phyloP scores from a whole-genome alignment of 208 protist species.

The Wallacemonas sp. region DNA sequence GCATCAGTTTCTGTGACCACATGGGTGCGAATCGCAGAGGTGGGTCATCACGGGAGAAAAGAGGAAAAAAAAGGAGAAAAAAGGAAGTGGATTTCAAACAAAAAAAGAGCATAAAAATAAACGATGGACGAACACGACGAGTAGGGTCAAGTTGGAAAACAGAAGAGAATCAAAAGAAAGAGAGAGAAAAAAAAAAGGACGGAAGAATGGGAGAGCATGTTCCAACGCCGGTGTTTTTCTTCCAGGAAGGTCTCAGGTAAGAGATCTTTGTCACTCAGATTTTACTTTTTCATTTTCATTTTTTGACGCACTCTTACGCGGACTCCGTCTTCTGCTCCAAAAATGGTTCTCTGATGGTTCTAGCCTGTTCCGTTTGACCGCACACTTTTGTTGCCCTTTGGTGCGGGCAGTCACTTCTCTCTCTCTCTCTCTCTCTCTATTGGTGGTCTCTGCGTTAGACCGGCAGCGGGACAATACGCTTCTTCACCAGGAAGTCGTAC shows the following conservation, averaged over 20 bases:
- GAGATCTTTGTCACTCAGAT: no score
- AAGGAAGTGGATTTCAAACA: conserved; percentile 5
- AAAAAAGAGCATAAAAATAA: conserved; percentile 7
- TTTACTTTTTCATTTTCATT: no score
- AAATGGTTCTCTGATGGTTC: no score
- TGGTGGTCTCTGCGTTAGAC: conserved; percentile 19
- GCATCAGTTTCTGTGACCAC: not conserved
- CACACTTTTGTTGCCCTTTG: no score
- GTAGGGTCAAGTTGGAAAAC: conserved; percentile 3
- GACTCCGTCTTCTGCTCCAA: no score
- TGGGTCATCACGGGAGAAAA: not conserved
- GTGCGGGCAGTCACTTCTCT: not conserved
- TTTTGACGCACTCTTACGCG: no score
- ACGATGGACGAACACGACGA: not conserved
- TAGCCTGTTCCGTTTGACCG: not conserved
- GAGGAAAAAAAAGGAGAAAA: conserved; percentile 6
- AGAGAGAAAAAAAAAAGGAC: not conserved
- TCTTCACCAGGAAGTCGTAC: conserved; percentile 78
- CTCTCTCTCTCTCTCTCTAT: not conserved
- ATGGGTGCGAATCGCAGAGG: not conserved
- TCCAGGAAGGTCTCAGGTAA: no score
- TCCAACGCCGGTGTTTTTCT: not conserved
- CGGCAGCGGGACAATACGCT: conserved; percentile 53
- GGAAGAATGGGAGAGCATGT: not conserved
- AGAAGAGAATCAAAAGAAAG: conserved; percentile 12